Evolutionary conservation across 108 stramenopile species (phyloP).

Genomic region (Cyclotella atomus): DNA sequence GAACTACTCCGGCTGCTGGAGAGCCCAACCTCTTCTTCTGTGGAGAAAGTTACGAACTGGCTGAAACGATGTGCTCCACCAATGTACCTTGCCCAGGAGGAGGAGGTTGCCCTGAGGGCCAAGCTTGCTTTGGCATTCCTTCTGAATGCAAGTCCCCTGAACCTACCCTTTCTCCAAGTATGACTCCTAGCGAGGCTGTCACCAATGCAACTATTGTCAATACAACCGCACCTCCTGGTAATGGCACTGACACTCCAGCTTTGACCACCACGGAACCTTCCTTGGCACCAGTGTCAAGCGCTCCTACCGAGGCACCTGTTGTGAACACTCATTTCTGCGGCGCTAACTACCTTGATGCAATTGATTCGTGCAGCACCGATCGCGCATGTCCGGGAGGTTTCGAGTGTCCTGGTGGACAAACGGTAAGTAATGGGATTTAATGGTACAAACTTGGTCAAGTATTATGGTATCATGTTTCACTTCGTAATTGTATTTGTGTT

Average conservation of each 20-base stretch:
- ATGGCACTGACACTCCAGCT: not conserved
- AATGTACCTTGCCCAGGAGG: constrained; percentile 1
- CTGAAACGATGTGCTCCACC: constrained; percentile 5
- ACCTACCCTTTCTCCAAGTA: not conserved
- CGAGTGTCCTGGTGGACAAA: constrained; percentile 17
- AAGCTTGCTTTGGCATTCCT: not conserved
- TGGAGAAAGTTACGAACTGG: constrained; percentile 17
- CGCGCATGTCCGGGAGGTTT: constrained; percentile 25
- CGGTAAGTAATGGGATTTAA: too few relatives aligned
- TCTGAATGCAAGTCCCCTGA: not conserved
- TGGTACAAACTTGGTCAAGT: too few relatives aligned
- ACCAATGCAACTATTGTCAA: not conserved
- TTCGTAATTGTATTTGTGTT: not conserved
- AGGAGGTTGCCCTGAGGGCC: not conserved
- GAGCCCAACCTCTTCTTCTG: constrained; percentile 10
- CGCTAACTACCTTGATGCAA: constrained; percentile 13
- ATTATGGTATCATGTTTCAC: too few relatives aligned
- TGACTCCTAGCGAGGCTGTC: not conserved
- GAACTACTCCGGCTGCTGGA: not conserved
- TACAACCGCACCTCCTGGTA: not conserved
- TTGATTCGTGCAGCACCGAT: not conserved
- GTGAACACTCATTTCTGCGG: constrained; percentile 25
- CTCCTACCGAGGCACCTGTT: constrained; percentile 9
- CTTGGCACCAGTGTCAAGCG: not conserved
- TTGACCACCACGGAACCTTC: not conserved